Base-by-base conservation (phyloP, 345 rosid species). In the Capsella bursapastoris region DNA sequence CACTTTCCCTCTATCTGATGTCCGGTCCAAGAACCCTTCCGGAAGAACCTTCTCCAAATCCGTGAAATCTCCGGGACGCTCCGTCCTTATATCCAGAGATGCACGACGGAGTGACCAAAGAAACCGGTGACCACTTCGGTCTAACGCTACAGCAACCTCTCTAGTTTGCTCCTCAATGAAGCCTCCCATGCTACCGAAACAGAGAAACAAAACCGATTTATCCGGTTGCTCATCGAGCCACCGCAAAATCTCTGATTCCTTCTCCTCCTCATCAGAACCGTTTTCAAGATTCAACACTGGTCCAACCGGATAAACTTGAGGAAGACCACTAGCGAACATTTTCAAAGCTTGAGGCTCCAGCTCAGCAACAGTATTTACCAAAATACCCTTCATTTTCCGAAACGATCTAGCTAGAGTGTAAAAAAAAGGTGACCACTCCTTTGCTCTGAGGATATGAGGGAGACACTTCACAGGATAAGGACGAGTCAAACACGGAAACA, bases 171-270 rank as follows among this genome's bases (percentile, higher is more conserved):
- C 81, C 44, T 60, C 83, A 25, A 12, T 66, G 29, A 90, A 90
- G 44, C 85, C 72, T 59, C 96, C 93, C 76, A 45, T 43, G 78
- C 91, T 88, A 28, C 96, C 89, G 35, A 90, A 90, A 76, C 89
- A 90, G 3, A 90, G 74, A 72, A 86, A 88, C 56, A 86, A 86
- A 4, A 85, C 93, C 1, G 93, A 84, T 0, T 65, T 41, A 5
- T 14, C 32, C 8, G 91, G 88, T 9, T 88, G 93, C 35, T 76
- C 79, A 15, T 85, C 86, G 0, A 88, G 89, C 93, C 93, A 88
- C 9, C 22, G 40, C 44, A 84, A 8, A 64, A 84, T 79, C 51
- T 84, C 84, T 6, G 44, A 22, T 1, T 8, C 25, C 28, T 35
- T 56, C 7, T 11, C 43, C 0, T 44, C 41, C 0, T 13, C 56